phyloP scores from a whole-genome alignment of 2,329 filamentous ascomycete genomes.

The Byssoonygena ceratinophila region DNA sequence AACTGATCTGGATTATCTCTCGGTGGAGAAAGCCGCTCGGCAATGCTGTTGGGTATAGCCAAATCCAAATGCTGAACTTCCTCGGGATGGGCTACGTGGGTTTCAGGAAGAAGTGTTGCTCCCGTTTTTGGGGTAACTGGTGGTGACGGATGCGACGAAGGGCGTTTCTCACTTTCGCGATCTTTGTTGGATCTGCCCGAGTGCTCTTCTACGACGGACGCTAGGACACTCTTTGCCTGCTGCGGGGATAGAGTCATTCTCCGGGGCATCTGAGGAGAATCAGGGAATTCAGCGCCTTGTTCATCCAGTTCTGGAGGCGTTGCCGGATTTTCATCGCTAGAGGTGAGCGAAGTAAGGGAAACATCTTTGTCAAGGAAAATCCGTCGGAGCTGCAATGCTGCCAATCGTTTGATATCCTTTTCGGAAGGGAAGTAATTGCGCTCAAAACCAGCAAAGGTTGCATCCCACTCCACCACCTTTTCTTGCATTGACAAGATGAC shows the following conservation, averaged over 20 bases:
- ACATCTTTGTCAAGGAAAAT: conserved; percentile 83
- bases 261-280: conserved; percentile 25
- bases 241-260: conserved; percentile 47
- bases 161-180: background rate
- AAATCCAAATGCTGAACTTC: conserved; percentile 53
- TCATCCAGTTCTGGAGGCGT: conserved; percentile 34
- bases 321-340: conserved; percentile 56
- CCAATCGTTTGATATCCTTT: conserved; percentile 87
- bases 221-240: conserved; percentile 53
- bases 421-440: conserved; percentile 85
- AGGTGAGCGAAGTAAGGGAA: conserved; percentile 62
- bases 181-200: conserved; percentile 31
- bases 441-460: conserved; percentile 81
- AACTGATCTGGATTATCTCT: background rate
- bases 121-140: background rate
- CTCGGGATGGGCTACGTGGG: conserved; percentile 34
- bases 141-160: conserved; percentile 3
- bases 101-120: background rate
- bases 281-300: conserved; percentile 23
- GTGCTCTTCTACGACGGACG: conserved; percentile 56
- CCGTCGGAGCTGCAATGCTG: conserved; percentile 83
- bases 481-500: conserved; percentile 85
- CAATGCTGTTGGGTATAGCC: conserved; percentile 34
- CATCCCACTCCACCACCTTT: conserved; percentile 87
- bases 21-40: conserved; percentile 18